Evolutionary conservation across 2,329 filamentous ascomycete species (phyloP).

Genomic region (Emergomyces pasteurianus): DNA sequence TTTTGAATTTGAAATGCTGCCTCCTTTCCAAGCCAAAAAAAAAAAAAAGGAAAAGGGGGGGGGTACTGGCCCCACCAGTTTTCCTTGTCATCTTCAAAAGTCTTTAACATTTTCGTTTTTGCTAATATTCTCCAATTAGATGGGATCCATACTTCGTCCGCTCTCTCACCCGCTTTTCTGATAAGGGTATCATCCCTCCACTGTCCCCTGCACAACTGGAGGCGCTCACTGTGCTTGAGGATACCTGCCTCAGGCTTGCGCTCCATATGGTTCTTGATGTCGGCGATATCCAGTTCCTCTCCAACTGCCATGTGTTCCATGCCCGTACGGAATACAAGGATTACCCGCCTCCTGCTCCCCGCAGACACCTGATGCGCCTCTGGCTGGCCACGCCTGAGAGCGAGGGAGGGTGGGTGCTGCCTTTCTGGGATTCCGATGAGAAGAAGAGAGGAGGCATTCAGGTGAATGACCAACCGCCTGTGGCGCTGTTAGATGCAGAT

Average conservation of each 20-base stretch:
- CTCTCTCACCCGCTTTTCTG: constrained; percentile 61
- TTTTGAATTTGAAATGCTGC: too few species aligned
- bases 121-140: constrained; percentile 20
- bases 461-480: constrained; percentile 66
- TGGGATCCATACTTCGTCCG: constrained; percentile 85
- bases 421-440: constrained; percentile 68
- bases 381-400: constrained; percentile 73
- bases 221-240: constrained; percentile 59
- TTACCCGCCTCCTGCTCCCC: constrained; percentile 52
- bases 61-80: too few species aligned
- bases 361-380: constrained; percentile 68
- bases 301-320: constrained; percentile 70
- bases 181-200: constrained; percentile 59
- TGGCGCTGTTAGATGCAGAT: constrained; percentile 66
- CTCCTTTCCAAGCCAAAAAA: too few species aligned
- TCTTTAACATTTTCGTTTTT: too few species aligned
- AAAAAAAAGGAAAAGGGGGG: too few species aligned
- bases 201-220: constrained; percentile 57
- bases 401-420: constrained; percentile 76
- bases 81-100: too few species aligned
- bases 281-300: constrained; percentile 78
- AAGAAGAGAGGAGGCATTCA: constrained; percentile 85
- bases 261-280: constrained; percentile 80
- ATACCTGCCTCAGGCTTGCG: constrained; percentile 58
- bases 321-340: constrained; percentile 71